Percentiles rank a stretch among this genome's conserved stretches.
These are phyloP conservation scores for Emericellopsis cladophorae DNA, from an alignment of 2,329 filamentous ascomycete genomes.

Conservation along the genomic window DNA sequence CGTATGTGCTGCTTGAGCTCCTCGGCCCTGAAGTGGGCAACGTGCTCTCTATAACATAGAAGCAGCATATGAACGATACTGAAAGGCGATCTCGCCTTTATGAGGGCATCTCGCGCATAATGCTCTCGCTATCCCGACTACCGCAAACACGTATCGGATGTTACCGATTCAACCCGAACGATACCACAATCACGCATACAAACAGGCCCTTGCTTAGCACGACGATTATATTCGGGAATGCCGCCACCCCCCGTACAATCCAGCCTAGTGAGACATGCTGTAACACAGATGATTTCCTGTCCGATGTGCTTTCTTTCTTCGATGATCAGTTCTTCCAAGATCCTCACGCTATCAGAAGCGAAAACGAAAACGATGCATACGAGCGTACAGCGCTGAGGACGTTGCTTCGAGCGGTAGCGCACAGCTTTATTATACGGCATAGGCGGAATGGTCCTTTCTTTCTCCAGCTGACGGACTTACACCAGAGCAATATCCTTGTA, in stretches of 20 bases:
- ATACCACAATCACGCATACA: conserved; percentile 12
- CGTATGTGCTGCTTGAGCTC: too few species aligned
- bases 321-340: conserved; percentile 11
- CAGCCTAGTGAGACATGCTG: conserved; percentile 14
- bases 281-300: conserved; percentile 10
- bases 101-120: conserved; percentile 10
- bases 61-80: too few species aligned
- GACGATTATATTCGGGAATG: conserved; percentile 17
- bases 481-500: conserved; percentile 16
- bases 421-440: conserved; percentile 8
- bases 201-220: conserved; percentile 15
- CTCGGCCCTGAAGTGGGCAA: too few species aligned
- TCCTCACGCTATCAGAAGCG: conserved; percentile 9
- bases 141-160: conserved; percentile 12
- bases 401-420: conserved; percentile 10
- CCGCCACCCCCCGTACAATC: conserved; percentile 15
- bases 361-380: conserved; percentile 10
- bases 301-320: conserved; percentile 11
- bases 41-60: too few species aligned
- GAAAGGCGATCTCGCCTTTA: too few species aligned
- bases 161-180: conserved; percentile 11
- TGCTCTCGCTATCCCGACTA: conserved; percentile 12
- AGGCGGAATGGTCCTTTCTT: conserved; percentile 11
- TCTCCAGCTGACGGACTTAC: conserved; percentile 15
- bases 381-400: conserved; percentile 10